Base-by-base conservation (phyloP, 768 basidiomycete genomes). In the Trametes maxima region DNA sequence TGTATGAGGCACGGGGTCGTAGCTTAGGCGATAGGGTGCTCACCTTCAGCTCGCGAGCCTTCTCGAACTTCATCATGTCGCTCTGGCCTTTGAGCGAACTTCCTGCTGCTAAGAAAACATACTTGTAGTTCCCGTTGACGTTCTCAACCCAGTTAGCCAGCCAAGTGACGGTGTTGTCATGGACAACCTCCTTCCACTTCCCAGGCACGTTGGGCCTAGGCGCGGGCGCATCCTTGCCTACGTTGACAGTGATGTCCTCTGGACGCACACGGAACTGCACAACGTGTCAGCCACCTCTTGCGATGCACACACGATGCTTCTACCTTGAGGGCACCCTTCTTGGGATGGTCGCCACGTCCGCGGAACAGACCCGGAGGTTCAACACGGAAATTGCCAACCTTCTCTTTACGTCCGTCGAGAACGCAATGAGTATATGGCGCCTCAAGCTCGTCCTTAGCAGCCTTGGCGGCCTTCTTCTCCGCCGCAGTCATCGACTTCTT, bases 141-240 rank as follows among this genome's bases (percentile, higher is more conserved):
- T 99, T 99, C 75, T 98, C 97, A 47, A 94, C 95, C 97, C 97
- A 99, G 57, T 91, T 95, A 5, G 97, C 97, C 49, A 99, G 82
- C 97, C 97, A 99, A 13, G 97, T 98, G 25, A 98, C 97, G 2
- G 94, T 98, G 66, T 95, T 89, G 71, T 98, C 95, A 70, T 98
- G 93, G 12, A 85, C 82, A 21, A 97, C 79, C 3, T 81, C 80
- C 73, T 92, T 94, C 97, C 97, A 99, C 44, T 85, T 83, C 45
- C 97, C 96, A 19, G 94, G 88, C 71, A 90, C 86, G 65, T 97
- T 98, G 4, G 97, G 94, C n/a, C 83, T 75, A 1, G 97, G 97
- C 28, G 90, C 77, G 2, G 87, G 82, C 0, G 81, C 82, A 48
- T 81, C 83, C 67, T 88, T 79, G 19, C 92, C 95, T 59, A 99